Evolutionary conservation across 2,329 filamentous ascomycete genomes (phyloP).

Genomic region (Aspergillus clavatus): DNA sequence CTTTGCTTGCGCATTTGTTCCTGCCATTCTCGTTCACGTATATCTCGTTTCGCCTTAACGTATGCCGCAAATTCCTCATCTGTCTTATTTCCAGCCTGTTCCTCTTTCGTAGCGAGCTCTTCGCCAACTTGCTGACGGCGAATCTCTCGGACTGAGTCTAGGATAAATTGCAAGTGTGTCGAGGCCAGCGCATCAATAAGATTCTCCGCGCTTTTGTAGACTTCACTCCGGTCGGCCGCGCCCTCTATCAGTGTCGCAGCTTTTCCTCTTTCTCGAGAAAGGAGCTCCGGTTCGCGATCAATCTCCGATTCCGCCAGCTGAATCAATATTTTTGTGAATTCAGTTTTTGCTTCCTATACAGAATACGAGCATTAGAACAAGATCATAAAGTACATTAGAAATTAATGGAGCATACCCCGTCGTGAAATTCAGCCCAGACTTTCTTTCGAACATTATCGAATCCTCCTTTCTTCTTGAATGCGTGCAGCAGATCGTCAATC

Average conservation of each 20-base stretch:
- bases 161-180: constrained; percentile 50
- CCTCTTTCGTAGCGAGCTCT: constrained; percentile 51
- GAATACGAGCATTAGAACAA: constrained; percentile 8
- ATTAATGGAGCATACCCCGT: constrained; percentile 41
- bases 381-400: constrained; percentile 1
- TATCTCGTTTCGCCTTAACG: constrained; percentile 48
- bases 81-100: constrained; percentile 52
- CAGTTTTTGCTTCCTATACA: constrained; percentile 48
- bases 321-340: constrained; percentile 50
- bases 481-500: constrained; percentile 58
- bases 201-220: constrained; percentile 55
- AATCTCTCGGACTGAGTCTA: constrained; percentile 53
- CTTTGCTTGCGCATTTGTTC: constrained; percentile 49
- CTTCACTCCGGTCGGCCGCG: constrained; percentile 57
- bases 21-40: constrained; percentile 48
- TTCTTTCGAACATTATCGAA: constrained; percentile 60
- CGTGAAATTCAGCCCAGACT: constrained; percentile 55
- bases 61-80: constrained; percentile 57
- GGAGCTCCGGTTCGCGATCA: constrained; percentile 56
- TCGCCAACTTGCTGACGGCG: constrained; percentile 56
- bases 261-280: constrained; percentile 58
- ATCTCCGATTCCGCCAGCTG: constrained; percentile 57
- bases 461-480: constrained; percentile 63
- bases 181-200: constrained; percentile 53
- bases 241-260: constrained; percentile 61